phyloP scores from a whole-genome alignment of 2,329 filamentous ascomycete genomes.

The Trichoderma semiorbis region DNA sequence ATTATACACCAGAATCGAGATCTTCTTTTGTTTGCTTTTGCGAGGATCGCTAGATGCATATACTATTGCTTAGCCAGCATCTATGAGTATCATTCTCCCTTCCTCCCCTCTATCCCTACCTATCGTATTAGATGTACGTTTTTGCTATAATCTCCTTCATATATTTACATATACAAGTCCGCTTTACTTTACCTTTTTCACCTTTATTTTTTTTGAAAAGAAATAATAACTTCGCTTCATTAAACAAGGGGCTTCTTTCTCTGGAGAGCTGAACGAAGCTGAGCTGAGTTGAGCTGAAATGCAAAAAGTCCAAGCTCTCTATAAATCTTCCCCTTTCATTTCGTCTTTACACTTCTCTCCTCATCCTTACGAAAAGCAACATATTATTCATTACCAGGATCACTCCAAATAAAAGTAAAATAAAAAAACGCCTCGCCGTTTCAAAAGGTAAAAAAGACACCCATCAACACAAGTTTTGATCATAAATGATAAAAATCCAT shows the following conservation, averaged over 20 bases:
- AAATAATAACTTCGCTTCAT: background rate
- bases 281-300: background rate
- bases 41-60: background rate
- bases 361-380: background rate
- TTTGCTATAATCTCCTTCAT: background rate
- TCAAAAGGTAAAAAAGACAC: background rate
- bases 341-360: background rate
- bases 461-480: no score
- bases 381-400: background rate
- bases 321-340: background rate
- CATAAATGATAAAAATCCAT: no score
- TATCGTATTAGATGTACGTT: background rate
- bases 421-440: background rate
- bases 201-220: background rate
- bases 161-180: background rate
- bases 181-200: background rate
- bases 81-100: background rate
- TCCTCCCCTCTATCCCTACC: no score
- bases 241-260: fast-evolving
- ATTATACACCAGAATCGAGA: background rate
- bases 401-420: background rate
- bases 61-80: no score
- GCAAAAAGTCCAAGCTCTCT: background rate
- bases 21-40: background rate
- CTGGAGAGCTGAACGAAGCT: background rate